Percentiles rank a stretch among this genome's conserved stretches.
These are phyloP conservation scores for Ceratocystiopsis brevicomis DNA, from an alignment of 2,329 filamentous ascomycete species.

Conservation along the genomic window DNA sequence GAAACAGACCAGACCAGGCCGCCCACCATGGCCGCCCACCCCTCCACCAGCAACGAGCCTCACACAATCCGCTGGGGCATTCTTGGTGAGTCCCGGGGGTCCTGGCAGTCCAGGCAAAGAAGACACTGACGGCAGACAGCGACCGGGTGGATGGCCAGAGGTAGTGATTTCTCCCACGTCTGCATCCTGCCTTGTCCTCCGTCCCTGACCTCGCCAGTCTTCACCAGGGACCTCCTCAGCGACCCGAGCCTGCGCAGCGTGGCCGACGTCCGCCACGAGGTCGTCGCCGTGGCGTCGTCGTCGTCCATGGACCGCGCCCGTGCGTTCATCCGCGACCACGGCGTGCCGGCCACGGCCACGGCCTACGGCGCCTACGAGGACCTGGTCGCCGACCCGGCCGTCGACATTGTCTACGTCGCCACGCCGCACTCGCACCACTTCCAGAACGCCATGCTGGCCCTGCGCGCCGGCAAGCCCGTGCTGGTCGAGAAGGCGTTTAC, in stretches of 20 bases:
- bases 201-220: constrained; percentile 22
- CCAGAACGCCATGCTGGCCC: constrained; percentile 70
- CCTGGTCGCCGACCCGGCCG: constrained; percentile 56
- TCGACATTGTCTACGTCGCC: constrained; percentile 77
- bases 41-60: too few relatives aligned
- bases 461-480: constrained; percentile 62
- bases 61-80: too few relatives aligned
- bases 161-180: too few relatives aligned
- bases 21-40: too few relatives aligned
- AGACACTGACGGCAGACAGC: too few relatives aligned
- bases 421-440: constrained; percentile 89
- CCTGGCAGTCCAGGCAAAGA: too few relatives aligned
- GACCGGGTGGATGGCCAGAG: too few relatives aligned
- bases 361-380: constrained; percentile 69
- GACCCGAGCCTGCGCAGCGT: constrained; percentile 53
- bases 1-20: too few relatives aligned
- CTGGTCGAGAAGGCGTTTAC: constrained; percentile 85
- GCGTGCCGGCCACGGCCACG: constrained; percentile 19
- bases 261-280: constrained; percentile 53
- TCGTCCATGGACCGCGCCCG: constrained; percentile 49
- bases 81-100: too few relatives aligned
- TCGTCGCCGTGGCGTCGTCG: constrained; percentile 67
- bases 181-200: too few relatives aligned
- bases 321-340: constrained; percentile 45
- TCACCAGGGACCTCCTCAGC: constrained; percentile 60